Evolutionary conservation across 441 rosid species (phyloP), one percentile per base, ranked within the genome.

Genomic region (Erysimum pusillum): DNA sequence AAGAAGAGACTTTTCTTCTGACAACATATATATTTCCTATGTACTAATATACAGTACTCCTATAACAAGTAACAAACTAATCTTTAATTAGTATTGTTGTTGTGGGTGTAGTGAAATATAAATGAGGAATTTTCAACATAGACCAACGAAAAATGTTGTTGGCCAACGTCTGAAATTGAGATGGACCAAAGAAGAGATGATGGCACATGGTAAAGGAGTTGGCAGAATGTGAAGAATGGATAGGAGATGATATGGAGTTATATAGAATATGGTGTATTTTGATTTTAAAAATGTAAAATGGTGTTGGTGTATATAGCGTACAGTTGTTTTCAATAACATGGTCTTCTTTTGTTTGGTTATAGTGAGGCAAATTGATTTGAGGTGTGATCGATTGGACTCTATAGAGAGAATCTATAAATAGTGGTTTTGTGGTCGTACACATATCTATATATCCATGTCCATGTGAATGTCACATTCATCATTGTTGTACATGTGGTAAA

Each of bases 381-480:
- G 31, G 52, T 67, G 73, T 42, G 81, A 66, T 45, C 44, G 64
- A 67, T 18, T 77, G 68, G 76, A 64, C 73, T 77, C 57, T 57
- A 39, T 39, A 35, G 58, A 65, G 49, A 35, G 77, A 73, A 73
- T 78, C 74, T 78, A 72, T 15, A 61, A 60, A 66, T 60, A 53
- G 69, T 78, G 81, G 67, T 35, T 77, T 71, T 71, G 74, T 60
- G 81, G 77, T 72, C 63, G 36, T 67, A 72, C 44, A 58, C 56
- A 64, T 34, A 45, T 42, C 52, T 76, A 44, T 42, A 63, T 45
- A 57, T 66, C 77, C 41, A 72, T 51, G 69, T 51, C 77, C 77
- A 78, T 78, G 81, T 78, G 81, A 44, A 66, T 66, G 81, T 78
- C 81, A 72, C 51, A 78, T 72, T 78, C 81, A 44, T 78, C 69